Base-by-base conservation (phyloP, 257 asterid species). In the Nicotiana obtusifolia region DNA sequence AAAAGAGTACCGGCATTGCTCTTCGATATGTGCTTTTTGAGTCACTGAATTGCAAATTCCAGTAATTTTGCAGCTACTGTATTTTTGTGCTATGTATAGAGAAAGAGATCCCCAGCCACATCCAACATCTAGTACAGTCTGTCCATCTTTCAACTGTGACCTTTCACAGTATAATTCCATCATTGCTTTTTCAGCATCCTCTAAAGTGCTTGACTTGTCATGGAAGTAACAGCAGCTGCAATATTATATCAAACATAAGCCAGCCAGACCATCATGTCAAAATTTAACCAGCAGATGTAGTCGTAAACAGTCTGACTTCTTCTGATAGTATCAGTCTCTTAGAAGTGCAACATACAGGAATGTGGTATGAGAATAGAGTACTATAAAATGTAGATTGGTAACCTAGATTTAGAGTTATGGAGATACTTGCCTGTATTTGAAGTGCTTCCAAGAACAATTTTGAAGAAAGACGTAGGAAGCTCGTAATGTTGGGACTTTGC, bases 101-200 rank as follows among this genome's bases (percentile, higher is more conserved):
- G 92, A 89, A 67, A 95, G 93, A 20, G 98, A 92, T 84, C 98
- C 98, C 98, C 99, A 92, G 71, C 99, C 99, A 83, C 99, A 95
- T 22, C 98, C 99, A 83, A 95, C 93, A 86, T 95, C 99, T 64
- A 95, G 98, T 86, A 94, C 97, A 59, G 96, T 84, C 53, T 93
- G 97, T 1, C 98, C 98, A 83, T 92, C 95, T 88, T 90, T 71
- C 80, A 94, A 65, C 85, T 90, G 91, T 4, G 98, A 89, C 88
- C 95, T 92, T 92, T 92, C 97, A 68, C 98, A 92, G 82, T 92
- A 92, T 22, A 95, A 76, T 80, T 94, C 96, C 7, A 95, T 85
- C 99, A 92, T 95, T 54, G 93, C 96, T 84, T 88, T 87, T 88
- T 94, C 99, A 54, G 97, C 98, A 73, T 95, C 99, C 87, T 94